Base-by-base conservation (phyloP, 2,329 filamentous ascomycete genomes). In the Neophaeococcomyces mojaviensis region DNA sequence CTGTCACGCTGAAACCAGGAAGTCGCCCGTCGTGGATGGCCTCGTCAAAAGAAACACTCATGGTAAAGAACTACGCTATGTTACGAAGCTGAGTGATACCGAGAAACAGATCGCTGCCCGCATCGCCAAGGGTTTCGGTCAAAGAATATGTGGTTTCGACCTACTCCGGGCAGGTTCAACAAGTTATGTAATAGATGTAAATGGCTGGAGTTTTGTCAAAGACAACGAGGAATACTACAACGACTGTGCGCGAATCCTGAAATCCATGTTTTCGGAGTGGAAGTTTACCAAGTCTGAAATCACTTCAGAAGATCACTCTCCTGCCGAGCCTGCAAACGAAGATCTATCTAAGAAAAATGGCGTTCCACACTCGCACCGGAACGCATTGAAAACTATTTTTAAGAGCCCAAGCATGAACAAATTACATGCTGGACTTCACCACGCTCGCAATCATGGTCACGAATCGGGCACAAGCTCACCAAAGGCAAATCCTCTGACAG, bases 201-300 rank as follows among this genome's bases (percentile, higher is more conserved):
- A 98, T 64, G 92, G 92, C 10, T 98, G 94, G 94, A 97, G 90
- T 61, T 98, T 98, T 59, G 92, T 98, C 64, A 98, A 98, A 64
- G 94, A 98, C 64, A 98, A 98, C 59, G 90, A 96, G 52, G 89
- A 94, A 50, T 98, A 98, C 65, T 98, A 98, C 63, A 86, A 97
- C 59, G 87, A 88, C 59, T 92, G 84, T 56, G 81, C 92, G 18
- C 82, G 74, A 49, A 95, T 97, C 39, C 70, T 98, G 42, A 86
- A 82, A 60, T 83, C 92, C 5, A 86, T 94, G 61, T 97, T 98
- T 55, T 73, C 94, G 53, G 80, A 80, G 53, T 90, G 96, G 64
- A 87, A 82, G 59, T 67, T 79, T 43, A 13, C 34, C 5, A 44
- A 28, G 33, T 31, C 41, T 4, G 34, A 77, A 31, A 16, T 32